Evolutionary conservation across 257 asterid genomes (phyloP).

Genomic region (Forsythia viridissima): DNA sequence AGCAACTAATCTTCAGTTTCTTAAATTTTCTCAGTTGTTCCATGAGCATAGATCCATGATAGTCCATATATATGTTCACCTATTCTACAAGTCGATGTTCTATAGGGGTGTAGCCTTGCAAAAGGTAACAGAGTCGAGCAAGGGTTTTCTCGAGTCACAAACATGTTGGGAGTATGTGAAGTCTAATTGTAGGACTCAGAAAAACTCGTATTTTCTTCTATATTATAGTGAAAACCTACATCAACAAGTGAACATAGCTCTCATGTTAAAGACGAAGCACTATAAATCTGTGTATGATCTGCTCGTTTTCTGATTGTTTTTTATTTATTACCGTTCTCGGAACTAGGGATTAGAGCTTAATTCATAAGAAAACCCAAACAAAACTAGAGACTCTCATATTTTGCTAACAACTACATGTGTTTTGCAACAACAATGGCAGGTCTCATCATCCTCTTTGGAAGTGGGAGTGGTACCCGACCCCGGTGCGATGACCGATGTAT

Average conservation of each 20-base stretch:
- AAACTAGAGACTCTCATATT: too few species aligned
- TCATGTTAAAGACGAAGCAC: background rate
- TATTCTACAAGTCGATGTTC: too few species aligned
- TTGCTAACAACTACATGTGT: background rate
- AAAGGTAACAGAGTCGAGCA: background rate
- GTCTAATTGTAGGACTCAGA: background rate
- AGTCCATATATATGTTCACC: background rate
- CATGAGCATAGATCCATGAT: background rate
- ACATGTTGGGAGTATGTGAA: background rate
- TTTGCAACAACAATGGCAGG: conserved; percentile 29
- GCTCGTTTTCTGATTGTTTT: background rate
- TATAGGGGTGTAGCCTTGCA: background rate
- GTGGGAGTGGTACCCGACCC: conserved; percentile 78
- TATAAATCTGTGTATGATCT: too few species aligned
- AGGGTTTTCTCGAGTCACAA: background rate
- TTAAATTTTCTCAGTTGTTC: too few species aligned
- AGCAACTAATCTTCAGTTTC: too few species aligned
- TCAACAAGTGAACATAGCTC: background rate
- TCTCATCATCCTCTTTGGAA: conserved; percentile 71
- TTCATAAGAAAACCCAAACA: background rate
- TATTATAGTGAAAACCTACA: background rate
- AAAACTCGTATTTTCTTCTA: background rate
- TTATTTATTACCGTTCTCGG: too few species aligned
- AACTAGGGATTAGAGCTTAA: background rate
- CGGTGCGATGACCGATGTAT: conserved; percentile 46